Evolutionary conservation across 768 basidiomycete species (phyloP).

Genomic region (Amanita brunnescens): DNA sequence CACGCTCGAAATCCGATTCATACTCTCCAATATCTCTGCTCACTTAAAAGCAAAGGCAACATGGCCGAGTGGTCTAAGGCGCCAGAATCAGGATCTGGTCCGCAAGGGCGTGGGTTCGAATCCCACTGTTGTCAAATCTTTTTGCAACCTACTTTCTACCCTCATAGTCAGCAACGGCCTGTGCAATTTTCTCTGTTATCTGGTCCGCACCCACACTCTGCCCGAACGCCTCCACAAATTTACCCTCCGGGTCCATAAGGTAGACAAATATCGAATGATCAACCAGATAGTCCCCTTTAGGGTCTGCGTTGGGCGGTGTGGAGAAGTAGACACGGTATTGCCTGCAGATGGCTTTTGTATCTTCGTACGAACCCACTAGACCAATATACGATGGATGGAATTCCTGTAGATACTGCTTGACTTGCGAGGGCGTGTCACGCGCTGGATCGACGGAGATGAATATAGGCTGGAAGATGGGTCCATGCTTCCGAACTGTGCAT

Average conservation of each 20-base stretch:
- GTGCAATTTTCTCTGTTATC: slow-evolving; percentile 52
- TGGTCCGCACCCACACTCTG: slow-evolving; percentile 66
- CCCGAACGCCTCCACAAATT: slow-evolving; percentile 96
- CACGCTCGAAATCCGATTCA: too few relatives aligned
- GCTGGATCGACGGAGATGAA: slow-evolving; percentile 98
- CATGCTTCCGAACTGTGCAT: slow-evolving; percentile 55
- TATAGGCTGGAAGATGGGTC: slow-evolving; percentile 72
- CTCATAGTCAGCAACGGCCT: slow-evolving; percentile 37
- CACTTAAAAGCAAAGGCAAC: slow-evolving; percentile 11
- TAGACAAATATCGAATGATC: slow-evolving; percentile 98
- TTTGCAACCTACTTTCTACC: slow-evolving; percentile 22
- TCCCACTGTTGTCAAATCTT: slow-evolving; percentile 22
- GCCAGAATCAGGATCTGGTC: slow-evolving; percentile 44
- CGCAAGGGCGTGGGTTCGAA: slow-evolving; percentile 30
- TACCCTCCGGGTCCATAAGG: slow-evolving; percentile 91
- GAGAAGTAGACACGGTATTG: slow-evolving; percentile 98
- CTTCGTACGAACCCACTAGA: slow-evolving; percentile 74
- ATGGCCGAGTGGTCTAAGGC: slow-evolving; percentile 57
- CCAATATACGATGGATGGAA: slow-evolving; percentile 91
- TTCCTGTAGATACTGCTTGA: slow-evolving; percentile 63
- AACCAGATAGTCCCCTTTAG: slow-evolving; percentile 91
- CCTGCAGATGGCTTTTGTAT: slow-evolving; percentile 84
- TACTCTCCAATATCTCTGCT: too few relatives aligned
- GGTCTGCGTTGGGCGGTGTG: slow-evolving; percentile 81
- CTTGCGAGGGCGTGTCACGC: slow-evolving; percentile 60